Base-by-base conservation (phyloP, 2,329 filamentous ascomycete genomes). In the Arthrobotrys sinensis region DNA sequence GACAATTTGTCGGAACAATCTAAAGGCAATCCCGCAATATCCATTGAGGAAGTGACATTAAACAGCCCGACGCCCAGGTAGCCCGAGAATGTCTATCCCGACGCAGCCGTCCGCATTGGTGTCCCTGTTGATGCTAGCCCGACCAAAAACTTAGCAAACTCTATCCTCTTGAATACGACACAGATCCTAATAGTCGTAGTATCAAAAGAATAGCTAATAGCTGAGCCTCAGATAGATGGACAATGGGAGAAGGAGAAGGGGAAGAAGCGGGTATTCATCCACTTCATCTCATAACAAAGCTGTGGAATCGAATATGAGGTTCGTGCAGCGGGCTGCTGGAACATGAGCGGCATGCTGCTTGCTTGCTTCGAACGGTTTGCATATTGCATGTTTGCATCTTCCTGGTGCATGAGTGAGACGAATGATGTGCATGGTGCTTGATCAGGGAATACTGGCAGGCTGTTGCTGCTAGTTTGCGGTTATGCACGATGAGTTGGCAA, bases 401-500 rank as follows among this genome's bases (percentile, higher is more conserved):
- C 57, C 43, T 34, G 28, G 34, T 72, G 68, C 57, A 72, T 46
- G 68, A 64, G 72, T 71, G 73, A 66, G 73, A 77, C 66, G 66
- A 77, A 77, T 77, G 73, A 77, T 77, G 73, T 71, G 73, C 73
- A 77, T 76, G 60, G 72, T 65, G 72, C 72, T 76, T 63, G 64
- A 65, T 68, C 71, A 76, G 71, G 71, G 71, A 68, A 76, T 46
- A 71, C 46, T 60, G 60, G 62, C 21, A 63, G 38, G 55, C 65
- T 43, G 65, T 48, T 43, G 50, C 40, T 55, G 60, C 66, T 70
- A 68, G 75, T 64, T 52, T 72, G 62, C 75, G 75, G 75, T 78
- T 78, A 78, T 78, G 75, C 75, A 78, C 66, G 75, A 63, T 78
- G 75, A 78, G 75, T 78, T 78, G 75, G 75, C 75, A 78, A 60